Evolutionary conservation across 768 basidiomycete species (phyloP).

Genomic region (Pleurotus djamor): DNA sequence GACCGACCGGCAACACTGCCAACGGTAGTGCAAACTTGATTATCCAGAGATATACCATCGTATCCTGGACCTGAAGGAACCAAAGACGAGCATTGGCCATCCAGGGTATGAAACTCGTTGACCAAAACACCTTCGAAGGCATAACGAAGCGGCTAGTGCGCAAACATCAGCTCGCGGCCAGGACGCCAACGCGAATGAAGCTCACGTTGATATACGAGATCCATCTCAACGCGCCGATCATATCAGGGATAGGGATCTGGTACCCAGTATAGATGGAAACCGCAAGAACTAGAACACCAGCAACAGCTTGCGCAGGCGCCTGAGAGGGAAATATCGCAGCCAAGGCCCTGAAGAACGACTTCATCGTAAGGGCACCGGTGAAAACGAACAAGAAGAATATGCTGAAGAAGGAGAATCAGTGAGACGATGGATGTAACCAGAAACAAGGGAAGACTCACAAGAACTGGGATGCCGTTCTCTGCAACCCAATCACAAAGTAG

Average conservation of each 20-base stretch:
- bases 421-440: conserved; percentile 21
- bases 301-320: conserved; percentile 62
- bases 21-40: conserved; percentile 76
- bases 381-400: conserved; percentile 58
- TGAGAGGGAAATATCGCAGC: conserved; percentile 58
- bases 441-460: conserved; percentile 47
- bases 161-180: conserved; percentile 17
- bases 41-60: conserved; percentile 47
- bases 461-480: conserved; percentile 54
- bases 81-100: conserved; percentile 57
- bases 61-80: conserved; percentile 66
- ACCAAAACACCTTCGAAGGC: conserved; percentile 74
- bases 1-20: conserved; percentile 61
- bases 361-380: conserved; percentile 61
- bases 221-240: conserved; percentile 71
- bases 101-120: conserved; percentile 77
- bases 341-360: conserved; percentile 70
- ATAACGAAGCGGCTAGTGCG: conserved; percentile 55
- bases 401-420: conserved; percentile 31
- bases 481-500: conserved; percentile 63
- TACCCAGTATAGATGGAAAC: conserved; percentile 19
- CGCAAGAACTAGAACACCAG: conserved; percentile 35
- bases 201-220: conserved; percentile 60
- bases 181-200: neutral
- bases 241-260: conserved; percentile 51